These are phyloP conservation scores for Botryosphaeria dothidea DNA, from an alignment of 2,329 filamentous ascomycete species.

Conservation along the genomic window DNA sequence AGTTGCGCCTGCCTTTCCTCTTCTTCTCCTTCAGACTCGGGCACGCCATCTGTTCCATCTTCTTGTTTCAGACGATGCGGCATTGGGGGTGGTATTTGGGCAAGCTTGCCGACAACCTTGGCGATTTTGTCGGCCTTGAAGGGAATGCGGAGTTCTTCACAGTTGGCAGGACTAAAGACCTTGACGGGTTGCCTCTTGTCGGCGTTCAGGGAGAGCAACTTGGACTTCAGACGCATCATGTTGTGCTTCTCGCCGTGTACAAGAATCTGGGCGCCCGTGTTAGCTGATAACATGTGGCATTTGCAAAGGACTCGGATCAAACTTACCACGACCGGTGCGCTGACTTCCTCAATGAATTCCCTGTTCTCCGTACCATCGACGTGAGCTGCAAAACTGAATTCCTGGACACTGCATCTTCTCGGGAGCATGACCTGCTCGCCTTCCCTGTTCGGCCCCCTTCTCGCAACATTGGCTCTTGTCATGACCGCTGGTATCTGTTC, in stretches of 20 bases:
- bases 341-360: conserved; percentile 94
- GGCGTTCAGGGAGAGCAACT: conserved; percentile 87
- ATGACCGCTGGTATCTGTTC: conserved; percentile 95
- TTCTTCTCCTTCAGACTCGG: conserved; percentile 28
- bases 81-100: conserved; percentile 71
- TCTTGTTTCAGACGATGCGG: conserved; percentile 40
- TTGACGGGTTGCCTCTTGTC: conserved; percentile 81
- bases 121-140: conserved; percentile 95
- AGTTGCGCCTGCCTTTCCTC: conserved; percentile 50
- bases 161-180: conserved; percentile 91
- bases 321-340: conserved; percentile 87
- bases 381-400: conserved; percentile 94
- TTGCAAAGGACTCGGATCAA: background rate
- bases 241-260: conserved; percentile 97
- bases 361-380: conserved; percentile 95
- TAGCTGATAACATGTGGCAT: background rate
- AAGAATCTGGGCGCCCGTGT: conserved; percentile 65
- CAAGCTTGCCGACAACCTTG: conserved; percentile 93
- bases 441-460: conserved; percentile 60
- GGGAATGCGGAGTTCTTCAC: conserved; percentile 90
- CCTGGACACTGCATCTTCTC: conserved; percentile 86
- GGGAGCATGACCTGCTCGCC: conserved; percentile 90
- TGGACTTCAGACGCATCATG: conserved; percentile 96
- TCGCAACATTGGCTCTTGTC: conserved; percentile 61
- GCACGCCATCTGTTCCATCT: conserved; percentile 32